Evolutionary conservation across 257 asterid species (phyloP).

Genomic region (Anisodus tanguticus): DNA sequence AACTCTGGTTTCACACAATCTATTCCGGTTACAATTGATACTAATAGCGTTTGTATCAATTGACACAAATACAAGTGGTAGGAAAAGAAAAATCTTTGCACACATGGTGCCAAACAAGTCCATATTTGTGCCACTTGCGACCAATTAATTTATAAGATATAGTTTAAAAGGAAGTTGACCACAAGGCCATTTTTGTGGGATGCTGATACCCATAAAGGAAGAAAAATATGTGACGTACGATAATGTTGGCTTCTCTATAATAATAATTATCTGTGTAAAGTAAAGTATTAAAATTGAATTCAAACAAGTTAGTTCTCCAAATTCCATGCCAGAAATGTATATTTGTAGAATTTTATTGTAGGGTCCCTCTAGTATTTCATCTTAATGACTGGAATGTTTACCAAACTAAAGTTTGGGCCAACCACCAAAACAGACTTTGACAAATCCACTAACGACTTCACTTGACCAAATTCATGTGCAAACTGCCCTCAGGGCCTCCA

Average conservation of each 20-base stretch:
- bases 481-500: neutral
- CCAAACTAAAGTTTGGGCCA: slow-evolving; percentile 25
- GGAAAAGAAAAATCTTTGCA: neutral
- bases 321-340: slow-evolving; percentile 1
- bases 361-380: neutral
- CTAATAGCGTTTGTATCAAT: neutral
- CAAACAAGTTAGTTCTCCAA: slow-evolving; percentile 28
- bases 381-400: slow-evolving; percentile 16
- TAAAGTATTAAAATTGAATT: slow-evolving; percentile 15
- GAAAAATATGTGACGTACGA: neutral
- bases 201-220: too few relatives aligned
- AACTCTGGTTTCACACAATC: neutral
- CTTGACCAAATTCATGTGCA: slow-evolving; percentile 24
- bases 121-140: neutral
- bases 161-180: neutral
- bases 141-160: neutral
- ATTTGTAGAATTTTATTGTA: neutral
- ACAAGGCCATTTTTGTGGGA: too few relatives aligned
- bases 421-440: slow-evolving; percentile 30
- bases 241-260: neutral
- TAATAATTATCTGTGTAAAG: neutral
- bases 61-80: neutral
- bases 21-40: neutral
- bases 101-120: slow-evolving; percentile 13
- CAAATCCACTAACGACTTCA: slow-evolving; percentile 22